A percentile compares a stretch with the other conserved stretches of the same genome.
phyloP scores from a whole-genome alignment of 208 protist species.

The Leishmania lainsoni region DNA sequence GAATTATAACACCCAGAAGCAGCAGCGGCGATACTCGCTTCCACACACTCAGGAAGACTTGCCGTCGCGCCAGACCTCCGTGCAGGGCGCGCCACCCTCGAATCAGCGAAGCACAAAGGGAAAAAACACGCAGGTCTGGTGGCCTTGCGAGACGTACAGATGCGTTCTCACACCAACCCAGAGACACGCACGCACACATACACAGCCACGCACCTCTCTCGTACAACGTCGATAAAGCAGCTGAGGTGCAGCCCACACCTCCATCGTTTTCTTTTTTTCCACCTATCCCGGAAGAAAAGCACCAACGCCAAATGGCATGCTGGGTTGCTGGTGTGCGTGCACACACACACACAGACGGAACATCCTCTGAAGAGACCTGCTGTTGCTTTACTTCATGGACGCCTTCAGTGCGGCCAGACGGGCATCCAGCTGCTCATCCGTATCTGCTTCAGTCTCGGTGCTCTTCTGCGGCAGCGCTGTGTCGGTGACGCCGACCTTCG shows the following conservation, averaged over 20 bases:
- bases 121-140: neutral
- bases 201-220: neutral
- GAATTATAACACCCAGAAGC: neutral
- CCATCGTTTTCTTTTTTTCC: neutral
- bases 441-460: conserved; percentile 46
- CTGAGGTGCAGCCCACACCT: neutral
- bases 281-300: neutral
- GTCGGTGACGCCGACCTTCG: conserved; percentile 72
- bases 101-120: neutral
- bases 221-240: neutral
- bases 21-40: neutral
- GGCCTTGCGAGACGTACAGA: neutral
- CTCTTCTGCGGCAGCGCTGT: conserved; percentile 47
- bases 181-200: neutral
- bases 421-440: conserved; percentile 85
- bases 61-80: neutral
- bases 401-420: conserved; percentile 79
- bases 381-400: conserved; percentile 64
- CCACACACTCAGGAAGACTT: neutral
- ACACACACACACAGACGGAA: neutral
- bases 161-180: neutral
- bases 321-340: neutral
- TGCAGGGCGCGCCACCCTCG: neutral
- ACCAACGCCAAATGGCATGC: neutral
- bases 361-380: neutral